Conservation (phyloP, 345 rosid species). For the Bruguiera sexangula region DNA sequence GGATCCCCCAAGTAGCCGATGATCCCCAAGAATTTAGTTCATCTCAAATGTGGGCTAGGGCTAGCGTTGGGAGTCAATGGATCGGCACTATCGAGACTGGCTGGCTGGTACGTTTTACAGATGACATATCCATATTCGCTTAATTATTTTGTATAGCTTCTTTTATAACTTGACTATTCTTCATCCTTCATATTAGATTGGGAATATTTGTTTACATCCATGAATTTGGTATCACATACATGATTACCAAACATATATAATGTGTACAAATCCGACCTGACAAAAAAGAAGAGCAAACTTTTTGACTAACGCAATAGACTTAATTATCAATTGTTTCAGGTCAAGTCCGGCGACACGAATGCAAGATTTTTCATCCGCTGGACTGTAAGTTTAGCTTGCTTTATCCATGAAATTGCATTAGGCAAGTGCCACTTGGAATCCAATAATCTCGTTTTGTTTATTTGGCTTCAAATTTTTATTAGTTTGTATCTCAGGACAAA, state of each 20-base stretch:
- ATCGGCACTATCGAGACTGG: background rate
- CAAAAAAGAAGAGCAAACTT: too few species aligned
- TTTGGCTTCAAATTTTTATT: background rate
- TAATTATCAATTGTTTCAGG: background rate
- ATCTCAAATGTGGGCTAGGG: background rate
- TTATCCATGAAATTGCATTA: background rate
- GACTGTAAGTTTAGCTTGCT: background rate
- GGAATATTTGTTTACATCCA: too few species aligned
- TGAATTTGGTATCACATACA: too few species aligned
- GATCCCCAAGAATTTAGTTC: background rate
- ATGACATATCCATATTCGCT: background rate
- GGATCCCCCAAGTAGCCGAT: background rate
- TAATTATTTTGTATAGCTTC: background rate
- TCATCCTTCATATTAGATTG: too few species aligned
- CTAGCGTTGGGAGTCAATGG: background rate
- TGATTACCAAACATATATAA: too few species aligned
- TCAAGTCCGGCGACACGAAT: background rate
- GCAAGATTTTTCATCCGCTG: background rate
- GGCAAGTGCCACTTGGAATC: background rate
- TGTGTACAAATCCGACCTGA: too few species aligned
- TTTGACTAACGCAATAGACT: too few species aligned
- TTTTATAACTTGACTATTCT: background rate
- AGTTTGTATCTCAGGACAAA: too few species aligned
- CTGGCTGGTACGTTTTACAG: background rate
- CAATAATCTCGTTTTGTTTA: background rate